Evolutionary conservation across 768 basidiomycete genomes (phyloP).

Genomic region (Leccinum subgranulosum): DNA sequence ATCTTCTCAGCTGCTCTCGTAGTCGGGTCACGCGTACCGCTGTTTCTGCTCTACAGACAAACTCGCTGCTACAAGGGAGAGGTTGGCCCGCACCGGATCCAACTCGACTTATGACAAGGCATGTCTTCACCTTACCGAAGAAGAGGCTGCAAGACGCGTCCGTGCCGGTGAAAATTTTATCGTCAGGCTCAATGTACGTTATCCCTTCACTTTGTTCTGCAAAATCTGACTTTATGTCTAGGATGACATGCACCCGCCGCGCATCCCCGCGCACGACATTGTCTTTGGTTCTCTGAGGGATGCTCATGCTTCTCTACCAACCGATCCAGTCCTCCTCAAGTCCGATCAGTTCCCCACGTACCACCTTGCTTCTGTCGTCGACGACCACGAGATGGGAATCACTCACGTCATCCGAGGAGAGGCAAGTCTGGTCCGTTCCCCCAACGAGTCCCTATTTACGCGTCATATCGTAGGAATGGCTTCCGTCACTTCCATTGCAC

Average conservation of each 20-base stretch:
- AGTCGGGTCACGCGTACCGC: conserved; percentile 89
- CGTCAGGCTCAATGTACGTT: conserved; percentile 84
- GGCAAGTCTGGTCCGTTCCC: conserved; percentile 39
- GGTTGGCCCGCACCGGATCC: conserved; percentile 68
- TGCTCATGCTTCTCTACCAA: conserved; percentile 73
- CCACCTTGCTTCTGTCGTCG: conserved; percentile 92
- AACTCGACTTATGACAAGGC: conserved; percentile 83
- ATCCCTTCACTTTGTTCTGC: neutral
- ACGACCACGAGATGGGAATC: conserved; percentile 95
- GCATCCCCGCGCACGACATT: conserved; percentile 56
- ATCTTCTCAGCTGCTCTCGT: neutral
- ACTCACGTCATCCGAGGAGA: conserved; percentile 95
- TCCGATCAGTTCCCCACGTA: conserved; percentile 94
- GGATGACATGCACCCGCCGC: conserved; percentile 56
- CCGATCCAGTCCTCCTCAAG: conserved; percentile 91
- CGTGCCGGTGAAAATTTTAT: conserved; percentile 75
- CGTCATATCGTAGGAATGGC: conserved; percentile 73
- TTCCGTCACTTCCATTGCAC: conserved; percentile 89
- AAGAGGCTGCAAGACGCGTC: conserved; percentile 75
- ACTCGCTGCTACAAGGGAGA: conserved; percentile 64
- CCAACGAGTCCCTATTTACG: neutral
- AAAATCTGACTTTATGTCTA: conserved; percentile 24
- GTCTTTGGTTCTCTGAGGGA: conserved; percentile 75
- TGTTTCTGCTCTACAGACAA: conserved; percentile 88
- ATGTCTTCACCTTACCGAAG: conserved; percentile 82